Percentiles rank a stretch among this genome's conserved stretches.
Conservation (phyloP, 345 rosid species). For the Brassica incana region DNA sequence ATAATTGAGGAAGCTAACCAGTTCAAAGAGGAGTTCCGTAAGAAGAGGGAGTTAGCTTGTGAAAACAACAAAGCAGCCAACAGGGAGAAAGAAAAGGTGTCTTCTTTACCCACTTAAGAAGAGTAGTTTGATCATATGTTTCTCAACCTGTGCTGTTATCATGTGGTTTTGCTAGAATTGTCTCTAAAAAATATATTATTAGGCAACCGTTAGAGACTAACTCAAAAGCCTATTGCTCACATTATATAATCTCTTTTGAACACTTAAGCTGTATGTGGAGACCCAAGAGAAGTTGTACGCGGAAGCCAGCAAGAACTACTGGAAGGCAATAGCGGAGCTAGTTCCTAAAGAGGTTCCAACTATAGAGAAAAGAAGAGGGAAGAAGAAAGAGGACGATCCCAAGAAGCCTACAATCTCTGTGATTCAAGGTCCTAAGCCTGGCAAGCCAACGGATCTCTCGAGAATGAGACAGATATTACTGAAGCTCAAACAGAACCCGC, state of each 20-base stretch:
- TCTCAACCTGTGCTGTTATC: neutral
- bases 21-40: conserved; percentile 60
- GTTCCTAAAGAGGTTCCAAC: conserved; percentile 77
- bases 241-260: neutral
- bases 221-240: too few relatives aligned
- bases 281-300: conserved; percentile 61
- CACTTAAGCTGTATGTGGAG: conserved; percentile 48
- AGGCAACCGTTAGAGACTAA: too few relatives aligned
- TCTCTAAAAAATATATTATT: neutral
- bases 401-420: conserved; percentile 59
- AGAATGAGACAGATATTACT: conserved; percentile 74
- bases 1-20: conserved; percentile 67
- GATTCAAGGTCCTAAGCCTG: conserved; percentile 77
- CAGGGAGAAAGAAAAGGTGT: conserved; percentile 80
- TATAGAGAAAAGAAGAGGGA: conserved; percentile 61
- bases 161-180: neutral
- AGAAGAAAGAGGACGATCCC: conserved; percentile 74
- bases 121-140: conserved; percentile 3
- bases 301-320: conserved; percentile 67
- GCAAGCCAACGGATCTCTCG: conserved; percentile 73
- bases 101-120: neutral
- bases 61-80: conserved; percentile 60
- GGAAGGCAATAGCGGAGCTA: conserved; percentile 80
- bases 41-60: conserved; percentile 54
- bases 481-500: conserved; percentile 69